phyloP scores from a whole-genome alignment of 805 yeast genomes.

The Debaryomyces hansenii region DNA sequence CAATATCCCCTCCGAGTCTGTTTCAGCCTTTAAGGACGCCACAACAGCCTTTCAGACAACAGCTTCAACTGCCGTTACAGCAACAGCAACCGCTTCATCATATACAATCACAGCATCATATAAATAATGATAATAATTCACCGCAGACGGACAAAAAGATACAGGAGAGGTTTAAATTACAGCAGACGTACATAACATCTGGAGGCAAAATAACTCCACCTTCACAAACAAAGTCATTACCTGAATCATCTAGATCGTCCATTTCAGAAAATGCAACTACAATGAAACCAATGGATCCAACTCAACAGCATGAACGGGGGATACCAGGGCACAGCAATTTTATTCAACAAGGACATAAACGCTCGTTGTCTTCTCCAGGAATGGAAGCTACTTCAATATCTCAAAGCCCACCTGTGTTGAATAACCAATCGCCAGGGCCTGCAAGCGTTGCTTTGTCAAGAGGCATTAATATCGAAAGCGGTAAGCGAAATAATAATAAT shows the following conservation, averaged over 20 bases:
- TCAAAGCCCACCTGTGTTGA: slow-evolving; percentile 1
- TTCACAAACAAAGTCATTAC: background rate
- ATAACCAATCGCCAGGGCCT: slow-evolving; percentile 41
- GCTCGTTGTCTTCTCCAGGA: slow-evolving; percentile 1
- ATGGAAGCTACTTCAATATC: background rate
- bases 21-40: background rate
- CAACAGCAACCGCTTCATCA: background rate
- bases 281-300: background rate
- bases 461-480: slow-evolving; percentile 35
- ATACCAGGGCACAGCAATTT: slow-evolving; percentile 17
- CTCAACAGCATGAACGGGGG: background rate
- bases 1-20: background rate
- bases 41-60: background rate
- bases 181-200: background rate
- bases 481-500: slow-evolving; percentile 39
- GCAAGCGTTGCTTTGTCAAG: slow-evolving; percentile 43
- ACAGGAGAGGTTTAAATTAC: background rate
- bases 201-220: background rate
- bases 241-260: slow-evolving; percentile 1
- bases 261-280: background rate
- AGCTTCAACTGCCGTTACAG: background rate
- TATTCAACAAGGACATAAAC: background rate
- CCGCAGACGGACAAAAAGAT: background rate
- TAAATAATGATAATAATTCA: background rate
- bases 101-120: background rate